Evolutionary conservation across 2,329 filamentous ascomycete genomes (phyloP), one percentile per base, ranked within the genome.

Genomic region (Pestalotiopsis sp.): DNA sequence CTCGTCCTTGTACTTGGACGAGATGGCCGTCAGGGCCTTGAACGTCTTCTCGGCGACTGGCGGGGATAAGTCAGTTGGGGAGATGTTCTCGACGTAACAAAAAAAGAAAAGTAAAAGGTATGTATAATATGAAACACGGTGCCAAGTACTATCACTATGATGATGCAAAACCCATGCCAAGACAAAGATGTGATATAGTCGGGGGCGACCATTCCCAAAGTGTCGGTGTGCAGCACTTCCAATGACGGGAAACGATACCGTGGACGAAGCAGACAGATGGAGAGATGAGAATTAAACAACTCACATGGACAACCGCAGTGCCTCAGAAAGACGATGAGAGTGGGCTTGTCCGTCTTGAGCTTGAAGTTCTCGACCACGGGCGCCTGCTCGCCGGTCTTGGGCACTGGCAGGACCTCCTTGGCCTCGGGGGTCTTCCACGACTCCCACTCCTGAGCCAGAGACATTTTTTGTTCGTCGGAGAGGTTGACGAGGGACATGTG

Each of bases 241-340:
- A 17, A 20, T 14, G 26, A 6, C 5, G 22, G 39, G 61, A 14
- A 9, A 48, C 17, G 17, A 39, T 10, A 35, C 11, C 38, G 20
- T 39, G 11, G 57, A 26, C 22, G 7, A 39, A 20, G 30, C 14
- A 22, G 26, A 48, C 17, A 52, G 39, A 58, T 24, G 4, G n/a
- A 7, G 5, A 30, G 58, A 60, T 40, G 20, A n/a, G 58, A 26
- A 13, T 56, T 22, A 26, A 1, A 52, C 17, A 10, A 78, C 85
- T 75, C 84, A 91, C 91, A 92, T 11, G 91, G 91, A 80, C 91
- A 92, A 40, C 91, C 91, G 75, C 91, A 93, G 76, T 93, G 91
- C 40, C 91, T 84, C 5, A 94, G 82, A 73, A 94, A 94, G 17
- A 88, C 84, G 22, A 94, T 79, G 1, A 94, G 75, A 0, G 85